Evolutionary conservation across 495 filamentous ascomycete species (phyloP).

Genomic region (Aspergillus sparsus): DNA sequence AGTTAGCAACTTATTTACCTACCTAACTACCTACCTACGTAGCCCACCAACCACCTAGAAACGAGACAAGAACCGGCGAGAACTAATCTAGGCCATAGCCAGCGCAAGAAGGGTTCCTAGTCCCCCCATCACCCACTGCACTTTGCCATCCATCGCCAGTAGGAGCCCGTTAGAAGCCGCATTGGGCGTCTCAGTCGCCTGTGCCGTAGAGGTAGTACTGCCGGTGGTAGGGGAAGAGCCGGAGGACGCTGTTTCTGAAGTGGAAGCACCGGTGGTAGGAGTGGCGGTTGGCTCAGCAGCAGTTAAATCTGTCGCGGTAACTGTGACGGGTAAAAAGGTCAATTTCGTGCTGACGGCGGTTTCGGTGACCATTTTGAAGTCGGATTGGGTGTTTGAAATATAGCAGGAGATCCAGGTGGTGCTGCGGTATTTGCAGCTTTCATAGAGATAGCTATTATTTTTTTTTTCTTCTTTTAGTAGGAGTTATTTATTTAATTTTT

Average conservation of each 20-base stretch:
- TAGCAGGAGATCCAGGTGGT: slow-evolving; percentile 38
- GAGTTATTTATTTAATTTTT: not conserved
- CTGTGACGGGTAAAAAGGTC: slow-evolving; percentile 34
- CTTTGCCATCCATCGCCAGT: not conserved
- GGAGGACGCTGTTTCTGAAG: slow-evolving; percentile 13
- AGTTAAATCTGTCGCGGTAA: slow-evolving; percentile 23
- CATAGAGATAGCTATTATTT: slow-evolving; percentile 25
- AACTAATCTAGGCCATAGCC: slow-evolving; percentile 29
- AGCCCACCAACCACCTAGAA: not conserved
- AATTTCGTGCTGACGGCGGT: slow-evolving; percentile 22
- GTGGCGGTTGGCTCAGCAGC: slow-evolving; percentile 15
- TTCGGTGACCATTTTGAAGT: slow-evolving; percentile 24
- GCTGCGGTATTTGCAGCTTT: slow-evolving; percentile 35
- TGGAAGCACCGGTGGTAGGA: not conserved
- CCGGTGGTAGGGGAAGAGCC: slow-evolving; percentile 20
- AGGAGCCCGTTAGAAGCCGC: not conserved
- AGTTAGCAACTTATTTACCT: too few relatives aligned
- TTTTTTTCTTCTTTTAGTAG: not conserved
- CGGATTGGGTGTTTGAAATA: slow-evolving; percentile 29
- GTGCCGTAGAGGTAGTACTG: not conserved
- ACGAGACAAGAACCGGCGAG: not conserved
- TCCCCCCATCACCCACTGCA: slow-evolving; percentile 34
- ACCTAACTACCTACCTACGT: too few relatives aligned
- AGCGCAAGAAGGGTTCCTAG: slow-evolving; percentile 33
- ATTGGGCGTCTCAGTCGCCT: slow-evolving; percentile 8